phyloP scores from a whole-genome alignment of 1,284 basidiomycete species.

The Melampsora americana region DNA sequence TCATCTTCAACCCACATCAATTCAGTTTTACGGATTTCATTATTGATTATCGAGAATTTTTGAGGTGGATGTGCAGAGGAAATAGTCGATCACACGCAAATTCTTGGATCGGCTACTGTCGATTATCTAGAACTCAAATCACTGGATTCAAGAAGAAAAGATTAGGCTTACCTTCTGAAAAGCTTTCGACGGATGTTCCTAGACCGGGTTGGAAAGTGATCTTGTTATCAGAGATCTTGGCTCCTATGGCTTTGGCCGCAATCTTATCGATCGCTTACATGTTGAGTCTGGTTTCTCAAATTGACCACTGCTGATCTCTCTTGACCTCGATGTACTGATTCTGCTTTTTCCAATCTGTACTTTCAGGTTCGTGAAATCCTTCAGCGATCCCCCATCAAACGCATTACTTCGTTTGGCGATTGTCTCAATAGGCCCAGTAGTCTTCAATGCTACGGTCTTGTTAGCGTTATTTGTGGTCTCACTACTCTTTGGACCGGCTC shows the following conservation, averaged over 20 bases:
- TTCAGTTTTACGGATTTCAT: slow-evolving; percentile 92
- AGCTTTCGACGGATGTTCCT: slow-evolving; percentile 82
- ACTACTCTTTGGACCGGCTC: slow-evolving; percentile 43
- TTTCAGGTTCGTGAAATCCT: slow-evolving; percentile 49
- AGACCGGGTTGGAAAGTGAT: slow-evolving; percentile 86
- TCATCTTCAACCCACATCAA: slow-evolving; percentile 95
- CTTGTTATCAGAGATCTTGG: slow-evolving; percentile 78
- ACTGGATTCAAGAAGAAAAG: slow-evolving; percentile 97
- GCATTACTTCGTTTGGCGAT: slow-evolving; percentile 88
- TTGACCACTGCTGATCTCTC: not conserved
- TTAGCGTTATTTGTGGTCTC: slow-evolving; percentile 82
- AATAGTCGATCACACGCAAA: slow-evolving; percentile 80
- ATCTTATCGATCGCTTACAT: slow-evolving; percentile 84
- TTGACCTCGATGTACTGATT: not conserved
- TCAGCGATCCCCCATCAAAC: slow-evolving; percentile 59
- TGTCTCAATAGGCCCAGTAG: slow-evolving; percentile 87
- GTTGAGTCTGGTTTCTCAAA: slow-evolving; percentile 57
- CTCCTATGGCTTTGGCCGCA: slow-evolving; percentile 75
- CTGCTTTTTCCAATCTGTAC: not conserved
- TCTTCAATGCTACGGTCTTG: slow-evolving; percentile 87
- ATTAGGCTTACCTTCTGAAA: slow-evolving; percentile 88
- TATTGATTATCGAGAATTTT: slow-evolving; percentile 92
- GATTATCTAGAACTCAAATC: slow-evolving; percentile 86
- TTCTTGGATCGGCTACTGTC: slow-evolving; percentile 96
- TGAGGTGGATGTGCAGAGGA: slow-evolving; percentile 94